Conservation (phyloP, 441 rosid genomes). For the Populus tomentosa region DNA sequence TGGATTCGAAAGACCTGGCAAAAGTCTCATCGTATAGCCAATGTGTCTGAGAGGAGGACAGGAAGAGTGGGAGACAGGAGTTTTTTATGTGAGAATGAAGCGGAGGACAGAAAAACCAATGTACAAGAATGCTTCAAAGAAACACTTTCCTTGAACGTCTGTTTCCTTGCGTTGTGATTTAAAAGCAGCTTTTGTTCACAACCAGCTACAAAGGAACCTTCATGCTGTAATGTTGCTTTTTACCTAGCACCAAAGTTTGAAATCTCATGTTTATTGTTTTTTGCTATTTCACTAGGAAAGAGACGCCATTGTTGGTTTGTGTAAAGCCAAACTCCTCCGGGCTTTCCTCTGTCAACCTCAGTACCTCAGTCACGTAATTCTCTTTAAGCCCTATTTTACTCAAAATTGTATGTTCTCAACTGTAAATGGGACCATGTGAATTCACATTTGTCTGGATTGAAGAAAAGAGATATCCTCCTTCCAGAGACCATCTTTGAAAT, state of each 20-base stretch:
- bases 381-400: not conserved
- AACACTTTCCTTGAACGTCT: slow-evolving; percentile 18
- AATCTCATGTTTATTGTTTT: not conserved
- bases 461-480: not conserved
- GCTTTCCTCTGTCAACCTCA: slow-evolving; percentile 35
- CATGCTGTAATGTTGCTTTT: slow-evolving; percentile 16
- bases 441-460: slow-evolving; percentile 2
- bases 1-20: not conserved
- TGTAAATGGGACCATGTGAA: slow-evolving; percentile 9
- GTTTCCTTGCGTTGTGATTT: slow-evolving; percentile 14
- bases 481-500: not conserved
- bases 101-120: not conserved
- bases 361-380: slow-evolving; percentile 10
- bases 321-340: slow-evolving; percentile 21
- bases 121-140: slow-evolving; percentile 21
- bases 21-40: not conserved
- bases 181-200: slow-evolving; percentile 12
- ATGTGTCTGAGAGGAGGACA: not conserved
- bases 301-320: slow-evolving; percentile 20
- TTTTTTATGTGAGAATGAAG: not conserved
- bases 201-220: slow-evolving; percentile 10
- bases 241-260: not conserved
- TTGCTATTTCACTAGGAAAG: slow-evolving; percentile 14
- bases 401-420: slow-evolving; percentile 1
- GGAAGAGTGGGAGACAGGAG: not conserved